A percentile compares a stretch with the other conserved stretches of the same genome.
phyloP scores from a whole-genome alignment of 306 rosid species.

The Lathyrus oleraceus region DNA sequence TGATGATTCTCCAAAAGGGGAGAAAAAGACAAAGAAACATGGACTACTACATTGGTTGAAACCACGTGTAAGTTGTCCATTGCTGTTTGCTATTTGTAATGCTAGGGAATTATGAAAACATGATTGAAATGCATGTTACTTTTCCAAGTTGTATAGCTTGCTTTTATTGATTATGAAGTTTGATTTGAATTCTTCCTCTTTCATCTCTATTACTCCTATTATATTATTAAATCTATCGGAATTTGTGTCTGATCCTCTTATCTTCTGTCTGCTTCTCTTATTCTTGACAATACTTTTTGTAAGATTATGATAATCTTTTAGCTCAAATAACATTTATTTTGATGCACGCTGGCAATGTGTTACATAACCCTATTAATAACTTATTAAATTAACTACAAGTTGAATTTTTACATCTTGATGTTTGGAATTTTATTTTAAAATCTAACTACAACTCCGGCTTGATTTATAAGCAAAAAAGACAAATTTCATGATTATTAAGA shows the following conservation, averaged over 20 bases:
- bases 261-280: slow-evolving; percentile 28
- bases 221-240: slow-evolving; percentile 4
- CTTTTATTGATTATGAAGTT: slow-evolving; percentile 25
- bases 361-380: slow-evolving; percentile 17
- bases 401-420: slow-evolving; percentile 37
- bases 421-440: too few species aligned
- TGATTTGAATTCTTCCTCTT: slow-evolving; percentile 25
- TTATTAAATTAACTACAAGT: slow-evolving; percentile 11
- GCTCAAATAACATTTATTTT: slow-evolving; percentile 29
- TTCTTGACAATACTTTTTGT: slow-evolving; percentile 21
- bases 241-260: slow-evolving; percentile 19
- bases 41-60: slow-evolving; percentile 96
- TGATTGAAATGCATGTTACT: slow-evolving; percentile 7
- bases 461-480: too few species aligned
- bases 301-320: slow-evolving; percentile 21
- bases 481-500: too few species aligned
- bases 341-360: slow-evolving; percentile 20
- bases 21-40: slow-evolving; percentile 85
- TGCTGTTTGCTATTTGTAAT: slow-evolving; percentile 20
- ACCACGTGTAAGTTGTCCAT: slow-evolving; percentile 64
- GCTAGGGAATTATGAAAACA: slow-evolving; percentile 8
- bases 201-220: slow-evolving; percentile 17
- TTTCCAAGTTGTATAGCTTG: slow-evolving; percentile 26
- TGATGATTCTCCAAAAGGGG: slow-evolving; percentile 69
- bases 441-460: too few species aligned